These are phyloP conservation scores for Lepiota venenata DNA, from an alignment of 768 basidiomycete genomes.

Conservation along the genomic window DNA sequence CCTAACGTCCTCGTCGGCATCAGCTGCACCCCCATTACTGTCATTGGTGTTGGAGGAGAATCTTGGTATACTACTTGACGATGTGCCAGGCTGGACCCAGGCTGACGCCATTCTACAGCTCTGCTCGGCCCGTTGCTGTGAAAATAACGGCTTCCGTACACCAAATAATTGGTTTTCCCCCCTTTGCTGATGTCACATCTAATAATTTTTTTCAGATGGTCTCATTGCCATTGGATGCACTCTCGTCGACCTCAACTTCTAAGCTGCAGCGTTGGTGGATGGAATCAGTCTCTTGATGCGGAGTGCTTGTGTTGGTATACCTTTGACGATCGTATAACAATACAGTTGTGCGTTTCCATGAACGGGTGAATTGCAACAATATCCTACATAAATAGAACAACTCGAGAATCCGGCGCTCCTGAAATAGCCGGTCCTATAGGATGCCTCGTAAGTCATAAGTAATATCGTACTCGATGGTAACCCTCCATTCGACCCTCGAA, in stretches of 20 bases:
- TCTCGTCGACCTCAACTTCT: conserved; percentile 26
- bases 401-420: no score
- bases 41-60: conserved; percentile 19
- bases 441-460: no score
- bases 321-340: no score
- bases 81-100: background rate
- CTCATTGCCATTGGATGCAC: conserved; percentile 25
- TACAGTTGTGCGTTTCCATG: no score
- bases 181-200: background rate
- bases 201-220: conserved; percentile 17
- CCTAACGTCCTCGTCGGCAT: conserved; percentile 23
- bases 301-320: no score
- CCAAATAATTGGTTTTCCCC: background rate
- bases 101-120: conserved; percentile 12
- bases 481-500: no score
- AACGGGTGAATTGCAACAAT: no score
- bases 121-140: conserved; percentile 28
- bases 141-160: conserved; percentile 28
- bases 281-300: no score
- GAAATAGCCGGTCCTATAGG: no score
- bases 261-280: background rate
- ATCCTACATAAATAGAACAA: no score
- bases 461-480: no score
- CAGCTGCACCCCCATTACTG: conserved; percentile 24
- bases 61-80: conserved; percentile 18